Evolutionary conservation across 1,139 yeast genomes (phyloP).

Genomic region (Diutina catenulata): DNA sequence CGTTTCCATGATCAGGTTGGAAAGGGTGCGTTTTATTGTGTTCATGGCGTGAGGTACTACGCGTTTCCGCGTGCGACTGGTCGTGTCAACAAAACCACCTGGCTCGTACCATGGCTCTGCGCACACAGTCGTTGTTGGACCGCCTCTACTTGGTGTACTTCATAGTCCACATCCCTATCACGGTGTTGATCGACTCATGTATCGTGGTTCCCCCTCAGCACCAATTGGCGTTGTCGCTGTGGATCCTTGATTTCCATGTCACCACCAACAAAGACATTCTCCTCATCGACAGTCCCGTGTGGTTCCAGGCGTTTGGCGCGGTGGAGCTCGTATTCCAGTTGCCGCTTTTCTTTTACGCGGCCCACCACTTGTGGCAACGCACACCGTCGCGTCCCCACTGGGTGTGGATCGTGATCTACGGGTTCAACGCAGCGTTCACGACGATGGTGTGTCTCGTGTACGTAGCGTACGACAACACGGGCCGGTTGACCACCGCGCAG

Average conservation of each 20-base stretch:
- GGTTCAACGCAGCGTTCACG: constrained; percentile 65
- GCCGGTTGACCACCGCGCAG: constrained; percentile 21
- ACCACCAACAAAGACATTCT: constrained; percentile 58
- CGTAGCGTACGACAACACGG: constrained; percentile 21
- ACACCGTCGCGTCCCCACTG: constrained; percentile 15
- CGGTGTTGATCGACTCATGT: constrained; percentile 63
- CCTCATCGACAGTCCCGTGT: constrained; percentile 39
- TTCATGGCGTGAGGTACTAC: no score
- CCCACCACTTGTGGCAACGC: constrained; percentile 11
- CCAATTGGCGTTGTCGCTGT: constrained; percentile 35
- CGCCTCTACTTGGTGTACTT: constrained; percentile 23
- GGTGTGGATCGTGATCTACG: constrained; percentile 50
- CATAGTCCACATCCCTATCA: constrained; percentile 58
- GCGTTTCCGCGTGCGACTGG: no score
- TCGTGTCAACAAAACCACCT: no score
- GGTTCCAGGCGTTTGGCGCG: constrained; percentile 64
- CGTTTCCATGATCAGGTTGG: no score
- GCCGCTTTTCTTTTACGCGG: constrained; percentile 55
- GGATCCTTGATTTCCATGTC: constrained; percentile 47
- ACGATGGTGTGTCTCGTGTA: constrained; percentile 52
- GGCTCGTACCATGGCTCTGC: no score
- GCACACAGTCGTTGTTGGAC: no score
- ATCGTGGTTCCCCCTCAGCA: constrained; percentile 49
- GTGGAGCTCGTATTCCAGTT: constrained; percentile 65
- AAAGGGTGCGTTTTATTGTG: no score